Base-by-base conservation (phyloP, 441 rosid species). In the Populus hybrid region DNA sequence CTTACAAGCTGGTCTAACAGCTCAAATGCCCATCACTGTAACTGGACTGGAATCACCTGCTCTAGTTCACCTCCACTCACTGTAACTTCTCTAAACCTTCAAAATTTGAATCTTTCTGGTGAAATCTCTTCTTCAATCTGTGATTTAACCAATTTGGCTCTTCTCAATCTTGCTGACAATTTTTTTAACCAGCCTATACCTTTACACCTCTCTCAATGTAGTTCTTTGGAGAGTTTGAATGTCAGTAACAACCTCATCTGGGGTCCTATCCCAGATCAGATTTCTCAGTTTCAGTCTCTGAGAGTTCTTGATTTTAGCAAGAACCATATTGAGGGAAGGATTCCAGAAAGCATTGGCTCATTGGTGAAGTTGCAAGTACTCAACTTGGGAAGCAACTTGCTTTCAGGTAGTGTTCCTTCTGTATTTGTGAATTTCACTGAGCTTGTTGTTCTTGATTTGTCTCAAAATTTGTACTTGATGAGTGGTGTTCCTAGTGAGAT, bases 251-350 rank as follows among this genome's bases (percentile, higher is more conserved):
- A 93, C 82, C 93, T 92, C 81, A 87, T 95, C 72, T 95, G 99
- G 99, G 98, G 99, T 57, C 84, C 99, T 0, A 88, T 95, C 83
- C 99, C 99, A 30, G 91, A 85, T 78, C 99, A 95, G 94, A 83
- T 95, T 85, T 87, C 92, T 50, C 86, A 85, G 85, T 91, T 92
- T 76, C 81, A 76, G 81, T 80, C 90, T 72, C 80, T 95, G 85
- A 84, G 74, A 81, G 87, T 88, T 74, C 89, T 95, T 65, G 99
- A 95, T 82, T 84, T 95, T 63, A 86, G 97, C 86, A 84, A 82
- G 35, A 94, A 94, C 76, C 78, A 75, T 2, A 30, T 94, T 83
- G 84, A 84, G 23, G 98, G 95, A 59, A 34, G 80, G 28, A 85
- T 94, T 77, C 97, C 93, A 1, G 80, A 75, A 0, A 57, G 66